These are phyloP conservation scores for Kwoniella newhampshirensis DNA, from an alignment of 768 basidiomycete genomes.

Conservation along the genomic window DNA sequence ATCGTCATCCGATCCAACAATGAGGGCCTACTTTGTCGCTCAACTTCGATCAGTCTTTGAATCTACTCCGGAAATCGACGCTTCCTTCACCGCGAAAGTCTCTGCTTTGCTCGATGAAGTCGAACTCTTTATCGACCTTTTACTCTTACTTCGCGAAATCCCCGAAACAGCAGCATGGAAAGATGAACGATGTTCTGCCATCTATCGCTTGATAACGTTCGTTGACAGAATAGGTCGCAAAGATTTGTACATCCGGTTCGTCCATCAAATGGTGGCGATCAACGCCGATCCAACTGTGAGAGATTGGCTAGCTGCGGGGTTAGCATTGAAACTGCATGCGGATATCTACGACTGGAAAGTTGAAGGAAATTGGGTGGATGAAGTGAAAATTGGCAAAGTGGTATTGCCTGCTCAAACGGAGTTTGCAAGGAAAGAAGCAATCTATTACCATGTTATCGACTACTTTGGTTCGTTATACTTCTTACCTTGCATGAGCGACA, in stretches of 20 bases:
- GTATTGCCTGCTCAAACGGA: slow-evolving; percentile 87
- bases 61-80: slow-evolving; percentile 69
- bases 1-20: slow-evolving; percentile 66
- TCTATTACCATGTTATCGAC: slow-evolving; percentile 88
- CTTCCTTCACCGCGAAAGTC: slow-evolving; percentile 72
- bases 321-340: slow-evolving; percentile 89
- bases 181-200: slow-evolving; percentile 91
- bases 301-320: slow-evolving; percentile 61
- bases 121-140: slow-evolving; percentile 85
- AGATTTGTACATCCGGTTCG: slow-evolving; percentile 94
- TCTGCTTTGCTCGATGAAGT: slow-evolving; percentile 82
- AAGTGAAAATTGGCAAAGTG: slow-evolving; percentile 57
- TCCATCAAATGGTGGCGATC: slow-evolving; percentile 77
- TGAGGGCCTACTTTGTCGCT: slow-evolving; percentile 86
- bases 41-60: slow-evolving; percentile 90
- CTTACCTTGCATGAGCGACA: background rate
- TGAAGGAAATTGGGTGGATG: slow-evolving; percentile 31
- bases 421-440: slow-evolving; percentile 89
- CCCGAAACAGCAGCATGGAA: slow-evolving; percentile 92
- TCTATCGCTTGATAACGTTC: slow-evolving; percentile 87
- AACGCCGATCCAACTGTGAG: slow-evolving; percentile 48
- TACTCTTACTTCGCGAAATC: slow-evolving; percentile 80
- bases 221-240: slow-evolving; percentile 85
- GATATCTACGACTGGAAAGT: slow-evolving; percentile 85
- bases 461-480: slow-evolving; percentile 68